phyloP scores from a whole-genome alignment of 352 stramenopile species.

The Discostella stelligera region DNA sequence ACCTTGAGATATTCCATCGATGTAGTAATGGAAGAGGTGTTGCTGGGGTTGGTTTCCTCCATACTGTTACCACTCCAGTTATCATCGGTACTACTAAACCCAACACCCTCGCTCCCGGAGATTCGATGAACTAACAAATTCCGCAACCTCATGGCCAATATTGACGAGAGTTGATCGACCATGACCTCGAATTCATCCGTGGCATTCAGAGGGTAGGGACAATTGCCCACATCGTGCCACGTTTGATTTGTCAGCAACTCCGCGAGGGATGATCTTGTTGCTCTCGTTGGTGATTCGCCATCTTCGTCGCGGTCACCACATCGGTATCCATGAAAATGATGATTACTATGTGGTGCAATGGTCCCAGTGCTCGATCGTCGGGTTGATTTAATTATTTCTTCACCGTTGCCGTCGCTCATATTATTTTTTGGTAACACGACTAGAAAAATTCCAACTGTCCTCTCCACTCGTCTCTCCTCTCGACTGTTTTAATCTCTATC shows the following conservation, averaged over 20 bases:
- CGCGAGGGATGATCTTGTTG: slow-evolving; percentile 8
- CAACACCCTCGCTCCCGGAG: not conserved
- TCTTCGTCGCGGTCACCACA: not conserved
- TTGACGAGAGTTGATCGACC: slow-evolving; percentile 44
- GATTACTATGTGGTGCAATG: not conserved
- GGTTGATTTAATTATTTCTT: too few species aligned
- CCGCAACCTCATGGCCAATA: slow-evolving; percentile 31
- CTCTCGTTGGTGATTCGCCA: not conserved
- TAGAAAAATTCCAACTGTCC: too few species aligned
- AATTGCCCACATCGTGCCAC: slow-evolving; percentile 58
- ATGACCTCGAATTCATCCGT: slow-evolving; percentile 46
- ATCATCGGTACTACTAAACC: not conserved
- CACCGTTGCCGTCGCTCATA: too few species aligned
- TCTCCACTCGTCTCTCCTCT: too few species aligned
- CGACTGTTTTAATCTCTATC: too few species aligned
- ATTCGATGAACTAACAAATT: slow-evolving; percentile 38
- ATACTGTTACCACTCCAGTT: slow-evolving; percentile 2
- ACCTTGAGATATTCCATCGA: slow-evolving; percentile 23
- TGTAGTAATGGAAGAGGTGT: not conserved
- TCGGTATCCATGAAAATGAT: not conserved
- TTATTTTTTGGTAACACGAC: too few species aligned
- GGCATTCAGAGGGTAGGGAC: slow-evolving; percentile 24
- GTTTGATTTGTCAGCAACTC: slow-evolving; percentile 42
- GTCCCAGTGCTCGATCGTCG: not conserved
- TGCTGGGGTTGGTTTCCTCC: not conserved